Conservation (phyloP, 108 stramenopile species). For the Fistulifera solaris region DNA sequence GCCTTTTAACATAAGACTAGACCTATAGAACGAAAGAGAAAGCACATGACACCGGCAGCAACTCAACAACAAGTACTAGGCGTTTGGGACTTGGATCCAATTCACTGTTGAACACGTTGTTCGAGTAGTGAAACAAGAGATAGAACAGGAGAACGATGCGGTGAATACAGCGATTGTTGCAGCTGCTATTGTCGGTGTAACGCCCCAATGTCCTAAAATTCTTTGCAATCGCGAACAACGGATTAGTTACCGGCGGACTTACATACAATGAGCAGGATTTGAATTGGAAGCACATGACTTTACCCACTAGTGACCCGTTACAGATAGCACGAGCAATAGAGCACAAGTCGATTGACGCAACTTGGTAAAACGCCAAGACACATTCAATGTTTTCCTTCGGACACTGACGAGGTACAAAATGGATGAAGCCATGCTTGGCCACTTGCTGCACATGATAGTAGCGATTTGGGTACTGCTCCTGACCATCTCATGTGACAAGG, state of each 20-base stretch:
- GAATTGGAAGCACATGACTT: constrained; percentile 39
- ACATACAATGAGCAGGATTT: constrained; percentile 68
- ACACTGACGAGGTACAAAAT: constrained; percentile 32
- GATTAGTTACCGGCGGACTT: constrained; percentile 35
- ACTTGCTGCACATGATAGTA: constrained; percentile 40
- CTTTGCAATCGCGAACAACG: background rate
- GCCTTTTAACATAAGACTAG: too few relatives aligned
- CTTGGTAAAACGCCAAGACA: constrained; percentile 71
- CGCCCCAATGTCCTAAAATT: too few relatives aligned
- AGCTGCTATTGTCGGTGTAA: too few relatives aligned
- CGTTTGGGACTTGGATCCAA: too few relatives aligned
- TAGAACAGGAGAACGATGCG: too few relatives aligned
- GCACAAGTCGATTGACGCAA: constrained; percentile 34
- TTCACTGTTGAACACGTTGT: too few relatives aligned
- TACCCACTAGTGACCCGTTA: background rate
- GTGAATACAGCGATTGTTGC: too few relatives aligned
- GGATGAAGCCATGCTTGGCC: constrained; percentile 62
- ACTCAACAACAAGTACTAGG: too few relatives aligned
- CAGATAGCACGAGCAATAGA: background rate
- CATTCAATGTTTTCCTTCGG: constrained; percentile 68
- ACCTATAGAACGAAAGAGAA: too few relatives aligned
- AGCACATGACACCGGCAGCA: too few relatives aligned
- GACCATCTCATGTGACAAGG: constrained; percentile 45
- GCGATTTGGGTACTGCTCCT: constrained; percentile 47
- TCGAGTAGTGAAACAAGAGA: too few relatives aligned